A percentile compares a stretch with the other conserved stretches of the same genome.
Conservation (phyloP, 2,329 filamentous ascomycete species). For the Sporothrix curviconia region DNA sequence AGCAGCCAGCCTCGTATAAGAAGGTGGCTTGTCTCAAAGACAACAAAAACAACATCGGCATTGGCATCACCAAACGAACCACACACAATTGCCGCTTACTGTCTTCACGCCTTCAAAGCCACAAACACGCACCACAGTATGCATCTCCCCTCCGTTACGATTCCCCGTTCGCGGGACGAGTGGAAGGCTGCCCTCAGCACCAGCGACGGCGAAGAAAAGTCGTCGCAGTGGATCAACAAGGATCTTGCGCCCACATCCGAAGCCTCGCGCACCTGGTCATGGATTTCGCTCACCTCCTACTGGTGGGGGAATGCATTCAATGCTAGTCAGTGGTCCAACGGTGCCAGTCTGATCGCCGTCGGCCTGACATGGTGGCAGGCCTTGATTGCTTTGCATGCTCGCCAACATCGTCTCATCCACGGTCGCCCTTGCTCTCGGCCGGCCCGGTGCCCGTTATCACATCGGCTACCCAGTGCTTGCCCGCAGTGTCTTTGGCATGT, state of each 20-base stretch:
- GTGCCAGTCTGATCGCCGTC: constrained; percentile 9
- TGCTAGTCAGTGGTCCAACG: constrained; percentile 17
- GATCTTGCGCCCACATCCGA: constrained; percentile 13
- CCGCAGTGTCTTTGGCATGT: constrained; percentile 17
- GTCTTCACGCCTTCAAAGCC: no score
- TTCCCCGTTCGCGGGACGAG: constrained; percentile 9
- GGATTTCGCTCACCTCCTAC: constrained; percentile 16
- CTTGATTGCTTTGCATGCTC: constrained; percentile 9
- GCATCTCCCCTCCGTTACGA: background rate
- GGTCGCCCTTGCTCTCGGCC: constrained; percentile 4
- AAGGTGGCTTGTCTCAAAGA: background rate
- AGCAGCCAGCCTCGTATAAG: constrained; percentile 1
- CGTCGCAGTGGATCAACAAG: constrained; percentile 16
- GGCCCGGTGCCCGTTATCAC: constrained; percentile 16
- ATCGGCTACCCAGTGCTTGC: constrained; percentile 17
- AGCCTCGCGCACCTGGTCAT: constrained; percentile 11
- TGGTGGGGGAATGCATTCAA: constrained; percentile 18
- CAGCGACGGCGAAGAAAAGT: background rate
- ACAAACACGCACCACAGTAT: background rate
- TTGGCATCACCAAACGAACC: background rate
- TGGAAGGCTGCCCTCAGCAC: constrained; percentile 15
- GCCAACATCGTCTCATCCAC: constrained; percentile 9
- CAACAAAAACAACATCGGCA: no score
- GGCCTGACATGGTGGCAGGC: constrained; percentile 17
- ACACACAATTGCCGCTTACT: no score